Base-by-base conservation (phyloP, 805 yeast species). In the Cyberlindnera americana region DNA sequence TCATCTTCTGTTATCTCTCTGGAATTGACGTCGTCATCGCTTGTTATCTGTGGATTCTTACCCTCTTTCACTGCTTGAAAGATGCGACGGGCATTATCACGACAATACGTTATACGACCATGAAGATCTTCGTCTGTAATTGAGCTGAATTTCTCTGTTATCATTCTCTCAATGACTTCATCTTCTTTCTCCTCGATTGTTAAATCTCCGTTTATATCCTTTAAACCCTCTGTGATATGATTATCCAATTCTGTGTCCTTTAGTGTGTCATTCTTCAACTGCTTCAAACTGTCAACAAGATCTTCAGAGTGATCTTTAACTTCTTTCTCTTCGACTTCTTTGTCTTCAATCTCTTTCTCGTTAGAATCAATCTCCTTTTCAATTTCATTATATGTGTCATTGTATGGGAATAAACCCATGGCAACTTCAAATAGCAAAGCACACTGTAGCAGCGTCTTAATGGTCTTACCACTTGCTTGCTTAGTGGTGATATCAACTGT, bases 121-220 rank as follows among this genome's bases (percentile, higher is more conserved):
- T 29, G 18, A 2, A 49, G 21, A 14, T 49, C 49, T 3, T 44
- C 40, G 21, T 48, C 53, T 2, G 45, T 43, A 13, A 46, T 30
- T 18, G 28, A 17, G 13, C 37, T 35, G 24, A 41, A 21, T n/a
- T 35, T 28, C n/a, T 28, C n/a, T 5, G 25, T 19, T 3, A 47
- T 38, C 12, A 40, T 29, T 3, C 29, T 12, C n/a, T 35, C 21
- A 6, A 47, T 31, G 5, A 46, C 23, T n/a, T 19, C 8, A 25
- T 43, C 44, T 29, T 47, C 49, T 26, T 49, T 44, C 1, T 35
- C 38, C 16, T 38, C 40, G 8, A 36, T 21, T 13, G 35, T 23
- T 5, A 8, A 5, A 6, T 27, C 17, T 18, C 13, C 28, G 3
- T 23, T 19, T 22, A 23, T 18, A 17, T 19, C 26, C 17, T 28